Evolutionary conservation across 2,329 filamentous ascomycete species (phyloP).

Genomic region (Exophiala dermatitidis): DNA sequence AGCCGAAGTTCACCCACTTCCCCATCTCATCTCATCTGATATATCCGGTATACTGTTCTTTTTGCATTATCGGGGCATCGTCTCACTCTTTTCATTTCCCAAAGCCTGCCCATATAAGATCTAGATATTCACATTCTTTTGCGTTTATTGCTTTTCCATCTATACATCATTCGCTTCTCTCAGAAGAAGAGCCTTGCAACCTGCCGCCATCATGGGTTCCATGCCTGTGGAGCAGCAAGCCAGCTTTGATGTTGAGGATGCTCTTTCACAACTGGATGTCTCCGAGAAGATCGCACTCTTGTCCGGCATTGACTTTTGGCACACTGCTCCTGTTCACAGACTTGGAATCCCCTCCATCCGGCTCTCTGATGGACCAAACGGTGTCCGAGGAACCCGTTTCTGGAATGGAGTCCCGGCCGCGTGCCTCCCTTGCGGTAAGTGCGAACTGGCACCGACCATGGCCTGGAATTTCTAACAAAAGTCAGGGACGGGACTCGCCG

Average conservation of each 20-base stretch:
- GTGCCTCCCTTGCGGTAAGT: constrained; percentile 58
- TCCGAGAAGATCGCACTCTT: constrained; percentile 50
- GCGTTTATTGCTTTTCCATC: neutral
- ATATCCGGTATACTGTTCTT: neutral
- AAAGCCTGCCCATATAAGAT: neutral
- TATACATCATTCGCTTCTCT: neutral
- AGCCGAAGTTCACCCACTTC: too few species aligned
- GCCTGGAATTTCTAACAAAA: neutral
- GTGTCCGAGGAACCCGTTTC: constrained; percentile 60
- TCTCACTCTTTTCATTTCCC: neutral
- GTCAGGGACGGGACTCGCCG: constrained; percentile 63
- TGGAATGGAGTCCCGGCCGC: constrained; percentile 64
- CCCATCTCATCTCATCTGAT: too few species aligned
- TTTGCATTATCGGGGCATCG: neutral
- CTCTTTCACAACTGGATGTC: constrained; percentile 32
- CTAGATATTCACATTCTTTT: neutral
- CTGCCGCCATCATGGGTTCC: constrained; percentile 18
- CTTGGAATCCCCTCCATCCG: constrained; percentile 60
- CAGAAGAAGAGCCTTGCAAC: neutral
- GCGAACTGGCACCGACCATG: neutral
- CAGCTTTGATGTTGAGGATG: constrained; percentile 27
- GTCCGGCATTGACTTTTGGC: constrained; percentile 62
- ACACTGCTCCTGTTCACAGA: constrained; percentile 56
- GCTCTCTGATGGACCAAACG: constrained; percentile 63
- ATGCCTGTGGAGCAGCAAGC: constrained; percentile 9